Evolutionary conservation across 345 rosid species (phyloP).

Genomic region (Brassica juncea): DNA sequence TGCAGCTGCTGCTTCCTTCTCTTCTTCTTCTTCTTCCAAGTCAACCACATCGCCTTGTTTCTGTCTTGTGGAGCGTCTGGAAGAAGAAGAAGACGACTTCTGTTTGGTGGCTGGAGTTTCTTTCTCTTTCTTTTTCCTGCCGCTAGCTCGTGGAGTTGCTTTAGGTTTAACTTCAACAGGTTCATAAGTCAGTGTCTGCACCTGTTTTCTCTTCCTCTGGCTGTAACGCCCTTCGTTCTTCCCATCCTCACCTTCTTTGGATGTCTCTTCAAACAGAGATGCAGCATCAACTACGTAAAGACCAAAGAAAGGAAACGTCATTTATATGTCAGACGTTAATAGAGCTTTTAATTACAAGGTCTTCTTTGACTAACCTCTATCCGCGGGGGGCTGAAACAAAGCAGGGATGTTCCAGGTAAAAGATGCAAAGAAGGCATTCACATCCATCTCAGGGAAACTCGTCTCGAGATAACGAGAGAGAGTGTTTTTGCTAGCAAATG

Average conservation of each 20-base stretch:
- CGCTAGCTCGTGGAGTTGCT: constrained; percentile 20
- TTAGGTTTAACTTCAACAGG: constrained; percentile 25
- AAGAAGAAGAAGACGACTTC: constrained; percentile 14
- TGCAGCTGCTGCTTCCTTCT: constrained; percentile 3
- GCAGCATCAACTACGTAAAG: constrained; percentile 36
- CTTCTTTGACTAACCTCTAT: constrained; percentile 40
- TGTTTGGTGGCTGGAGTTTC: constrained; percentile 29
- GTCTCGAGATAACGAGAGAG: constrained; percentile 51
- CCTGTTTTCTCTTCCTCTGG: constrained; percentile 45
- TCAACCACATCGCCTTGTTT: constrained; percentile 35
- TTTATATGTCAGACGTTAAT: neutral
- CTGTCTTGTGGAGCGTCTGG: constrained; percentile 26
- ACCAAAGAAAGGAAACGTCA: neutral
- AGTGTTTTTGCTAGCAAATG: constrained; percentile 58
- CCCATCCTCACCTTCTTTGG: constrained; percentile 31
- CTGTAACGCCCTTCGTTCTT: constrained; percentile 30
- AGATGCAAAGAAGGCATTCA: constrained; percentile 61
- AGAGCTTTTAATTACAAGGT: neutral
- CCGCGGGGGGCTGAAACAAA: constrained; percentile 23
- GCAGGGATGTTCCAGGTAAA: constrained; percentile 82
- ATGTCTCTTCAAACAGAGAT: constrained; percentile 27
- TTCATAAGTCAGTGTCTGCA: constrained; percentile 29
- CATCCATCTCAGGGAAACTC: constrained; percentile 55
- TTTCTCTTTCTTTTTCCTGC: constrained; percentile 44
- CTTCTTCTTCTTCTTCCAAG: constrained; percentile 11